These are phyloP conservation scores for Diaporthe sp. DNA, from an alignment of 2,329 filamentous ascomycete genomes.

Conservation along the genomic window DNA sequence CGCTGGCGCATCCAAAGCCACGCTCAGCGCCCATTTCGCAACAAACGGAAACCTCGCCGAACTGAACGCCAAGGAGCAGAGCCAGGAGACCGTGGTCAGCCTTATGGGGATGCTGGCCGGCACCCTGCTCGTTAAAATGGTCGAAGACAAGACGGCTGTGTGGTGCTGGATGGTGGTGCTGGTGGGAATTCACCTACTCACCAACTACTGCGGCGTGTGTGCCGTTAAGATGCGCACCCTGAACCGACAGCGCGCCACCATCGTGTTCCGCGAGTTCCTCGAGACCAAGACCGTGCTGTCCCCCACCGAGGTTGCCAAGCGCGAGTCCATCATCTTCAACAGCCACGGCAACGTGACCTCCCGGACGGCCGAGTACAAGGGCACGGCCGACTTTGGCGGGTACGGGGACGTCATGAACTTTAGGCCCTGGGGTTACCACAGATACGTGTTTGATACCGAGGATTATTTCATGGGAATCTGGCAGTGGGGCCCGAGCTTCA, in stretches of 20 bases:
- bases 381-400: slow-evolving; percentile 52
- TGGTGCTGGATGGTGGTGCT: slow-evolving; percentile 81
- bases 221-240: slow-evolving; percentile 86
- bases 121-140: slow-evolving; percentile 82
- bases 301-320: slow-evolving; percentile 75
- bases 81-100: slow-evolving; percentile 94
- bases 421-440: slow-evolving; percentile 51
- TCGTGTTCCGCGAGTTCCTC: slow-evolving; percentile 77
- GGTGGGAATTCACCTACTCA: slow-evolving; percentile 82
- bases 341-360: slow-evolving; percentile 59
- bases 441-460: slow-evolving; percentile 56
- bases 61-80: slow-evolving; percentile 94
- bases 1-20: slow-evolving; percentile 90
- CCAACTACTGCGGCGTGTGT: slow-evolving; percentile 89
- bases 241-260: slow-evolving; percentile 87
- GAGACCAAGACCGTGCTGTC: slow-evolving; percentile 66
- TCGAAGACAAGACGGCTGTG: slow-evolving; percentile 79
- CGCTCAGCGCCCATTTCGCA: slow-evolving; percentile 92
- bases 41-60: slow-evolving; percentile 89
- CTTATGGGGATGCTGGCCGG: slow-evolving; percentile 89
- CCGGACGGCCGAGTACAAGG: slow-evolving; percentile 52
- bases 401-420: slow-evolving; percentile 57
- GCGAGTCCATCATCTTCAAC: slow-evolving; percentile 76
- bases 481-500: slow-evolving; percentile 57
- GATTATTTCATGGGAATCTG: slow-evolving; percentile 75